Base-by-base conservation (phyloP, 2,329 filamentous ascomycete species). In the Pleomassaria siparia region DNA sequence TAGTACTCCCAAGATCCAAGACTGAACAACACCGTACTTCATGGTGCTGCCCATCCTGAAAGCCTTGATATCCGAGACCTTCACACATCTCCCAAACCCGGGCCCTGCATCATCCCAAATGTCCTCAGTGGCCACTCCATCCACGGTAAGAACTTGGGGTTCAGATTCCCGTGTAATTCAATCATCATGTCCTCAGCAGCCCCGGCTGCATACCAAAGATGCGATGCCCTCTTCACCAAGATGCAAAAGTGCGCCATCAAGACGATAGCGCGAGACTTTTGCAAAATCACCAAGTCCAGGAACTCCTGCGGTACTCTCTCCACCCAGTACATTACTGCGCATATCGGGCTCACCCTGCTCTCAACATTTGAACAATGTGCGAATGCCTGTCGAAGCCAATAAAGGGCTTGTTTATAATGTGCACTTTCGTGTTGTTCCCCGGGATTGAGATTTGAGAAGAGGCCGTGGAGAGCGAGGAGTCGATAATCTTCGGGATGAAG, bases 351-450 rank as follows among this genome's bases (percentile, higher is more conserved):
- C 5, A 55, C 22, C 32, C 42, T 33, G 37, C 46, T 54, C 12
- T 46, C 46, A 13, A 43, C 42, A 15, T 28, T 33, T 21, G 21
- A 47, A 4, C 48, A 50, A 21, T 55, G 52, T 3, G 54, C 56
- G 47, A 57, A 57, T 7, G 54, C 54, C 24, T 57, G 52, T 24
- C 54, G 49, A 33, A 57, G 50, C 52, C 50, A 54, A 20, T 51
- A 43, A 1, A 57, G 30, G 2, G 54, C 48, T 11, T 42, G 29
- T 15, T 52, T 44, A 37, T 55, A 59, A 21, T 44, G 41, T 4
- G 39, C 21, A 5, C 11, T 39, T 25, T 53, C 47, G 30, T 41
- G 11, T 20, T 46, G 33, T 21, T 57, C 47, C 21, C 50, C 52
- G 2, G 32, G 18, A 26, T 40, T 35, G 6, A 55, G 41, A 16